Conservation (phyloP, 176 grass and related monocot species). For the Cenchrus purpureus region DNA sequence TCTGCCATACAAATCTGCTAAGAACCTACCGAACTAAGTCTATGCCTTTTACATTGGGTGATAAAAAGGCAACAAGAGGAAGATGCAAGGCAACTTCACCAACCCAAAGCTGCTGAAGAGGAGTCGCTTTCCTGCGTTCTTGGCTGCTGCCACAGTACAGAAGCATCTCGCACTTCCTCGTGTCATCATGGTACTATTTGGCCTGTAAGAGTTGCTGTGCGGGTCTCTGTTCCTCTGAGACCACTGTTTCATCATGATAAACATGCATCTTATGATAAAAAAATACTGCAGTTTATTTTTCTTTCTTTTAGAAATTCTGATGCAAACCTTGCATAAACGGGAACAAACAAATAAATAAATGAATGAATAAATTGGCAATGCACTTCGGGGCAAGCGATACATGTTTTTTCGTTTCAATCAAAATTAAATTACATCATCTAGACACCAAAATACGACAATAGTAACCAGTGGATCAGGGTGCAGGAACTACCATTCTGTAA, state of each 20-base stretch:
- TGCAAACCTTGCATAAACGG: neutral
- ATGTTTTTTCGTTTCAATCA: no score
- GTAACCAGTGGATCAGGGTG: neutral
- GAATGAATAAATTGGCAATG: no score
- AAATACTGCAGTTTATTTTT: neutral
- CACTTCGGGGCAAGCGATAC: no score
- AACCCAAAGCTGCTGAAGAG: neutral
- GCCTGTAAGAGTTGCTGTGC: neutral
- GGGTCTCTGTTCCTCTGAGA: neutral
- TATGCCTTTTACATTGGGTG: neutral
- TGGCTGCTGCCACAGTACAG: neutral
- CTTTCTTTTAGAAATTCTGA: neutral
- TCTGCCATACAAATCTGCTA: no score
- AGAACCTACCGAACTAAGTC: no score
- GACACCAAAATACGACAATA: neutral
- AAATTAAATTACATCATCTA: no score
- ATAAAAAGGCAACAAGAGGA: neutral
- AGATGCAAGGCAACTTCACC: neutral
- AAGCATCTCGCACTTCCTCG: neutral
- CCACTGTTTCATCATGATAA: no score
- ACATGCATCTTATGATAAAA: no score
- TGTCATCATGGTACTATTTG: slow-evolving; percentile 12
- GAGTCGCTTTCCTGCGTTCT: neutral
- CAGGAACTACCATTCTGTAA: neutral
- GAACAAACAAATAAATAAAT: no score